Evolutionary conservation across 2,329 filamentous ascomycete species (phyloP).

Genomic region (Xylaria sp.): DNA sequence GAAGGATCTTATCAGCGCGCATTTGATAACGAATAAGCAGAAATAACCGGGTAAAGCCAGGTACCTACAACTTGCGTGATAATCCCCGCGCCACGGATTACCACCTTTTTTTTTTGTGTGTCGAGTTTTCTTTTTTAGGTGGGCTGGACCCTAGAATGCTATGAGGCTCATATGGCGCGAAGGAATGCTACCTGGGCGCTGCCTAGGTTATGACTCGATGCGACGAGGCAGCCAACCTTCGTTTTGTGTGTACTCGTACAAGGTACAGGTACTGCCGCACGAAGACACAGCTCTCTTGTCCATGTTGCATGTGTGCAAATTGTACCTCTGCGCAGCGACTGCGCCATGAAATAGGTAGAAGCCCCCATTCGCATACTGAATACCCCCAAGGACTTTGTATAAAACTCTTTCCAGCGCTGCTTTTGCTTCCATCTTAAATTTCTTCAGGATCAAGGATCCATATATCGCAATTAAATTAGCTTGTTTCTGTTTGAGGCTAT

Average conservation of each 20-base stretch:
- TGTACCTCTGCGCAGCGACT: constrained; percentile 38
- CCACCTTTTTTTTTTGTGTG: constrained; percentile 19
- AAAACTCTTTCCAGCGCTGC: constrained; percentile 37
- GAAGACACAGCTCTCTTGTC: constrained; percentile 22
- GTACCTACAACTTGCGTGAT: constrained; percentile 21
- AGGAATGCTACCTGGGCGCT: constrained; percentile 41
- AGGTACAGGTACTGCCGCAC: constrained; percentile 37
- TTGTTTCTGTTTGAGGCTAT: constrained; percentile 22
- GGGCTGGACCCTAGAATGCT: constrained; percentile 37
- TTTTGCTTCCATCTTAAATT: constrained; percentile 27
- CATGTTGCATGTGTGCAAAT: constrained; percentile 26
- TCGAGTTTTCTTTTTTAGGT: constrained; percentile 24
- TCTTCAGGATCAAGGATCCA: constrained; percentile 24
- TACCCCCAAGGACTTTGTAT: constrained; percentile 35
- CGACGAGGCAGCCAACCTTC: constrained; percentile 40
- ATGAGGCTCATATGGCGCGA: constrained; percentile 43
- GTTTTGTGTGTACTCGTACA: constrained; percentile 32
- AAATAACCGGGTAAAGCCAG: constrained; percentile 22
- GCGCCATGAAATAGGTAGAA: constrained; percentile 26
- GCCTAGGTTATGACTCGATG: constrained; percentile 46
- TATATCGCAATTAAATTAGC: constrained; percentile 20
- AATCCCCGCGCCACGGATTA: constrained; percentile 27
- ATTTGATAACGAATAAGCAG: constrained; percentile 35
- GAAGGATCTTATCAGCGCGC: constrained; percentile 38
- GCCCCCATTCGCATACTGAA: constrained; percentile 39